These are phyloP conservation scores for Hypoxylon crocopeplum DNA, from an alignment of 495 filamentous ascomycete genomes.

Conservation along the genomic window DNA sequence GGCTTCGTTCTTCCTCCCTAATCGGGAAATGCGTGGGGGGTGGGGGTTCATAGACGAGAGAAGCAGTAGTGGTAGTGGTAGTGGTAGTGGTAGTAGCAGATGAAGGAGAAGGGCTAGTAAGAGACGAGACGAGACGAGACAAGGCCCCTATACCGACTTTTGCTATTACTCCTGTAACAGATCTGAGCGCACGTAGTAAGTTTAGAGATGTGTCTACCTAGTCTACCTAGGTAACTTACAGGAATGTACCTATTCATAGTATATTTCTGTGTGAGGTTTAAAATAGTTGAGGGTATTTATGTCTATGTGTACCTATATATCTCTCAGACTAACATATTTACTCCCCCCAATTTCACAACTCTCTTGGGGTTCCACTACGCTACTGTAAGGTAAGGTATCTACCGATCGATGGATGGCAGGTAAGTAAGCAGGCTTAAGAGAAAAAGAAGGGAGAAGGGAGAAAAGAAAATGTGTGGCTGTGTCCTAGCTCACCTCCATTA, in stretches of 20 bases:
- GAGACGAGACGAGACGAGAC: not conserved
- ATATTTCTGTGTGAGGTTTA: too few relatives aligned
- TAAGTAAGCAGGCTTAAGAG: slow-evolving; percentile 47
- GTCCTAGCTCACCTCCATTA: slow-evolving; percentile 24
- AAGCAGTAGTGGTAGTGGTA: not conserved
- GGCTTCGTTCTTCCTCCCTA: slow-evolving; percentile 29
- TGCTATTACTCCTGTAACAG: too few relatives aligned
- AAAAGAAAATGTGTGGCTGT: slow-evolving; percentile 42
- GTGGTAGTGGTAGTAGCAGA: not conserved
- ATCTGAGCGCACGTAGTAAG: too few relatives aligned
- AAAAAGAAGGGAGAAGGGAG: slow-evolving; percentile 47
- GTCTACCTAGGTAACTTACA: too few relatives aligned
- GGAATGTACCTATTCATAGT: too few relatives aligned
- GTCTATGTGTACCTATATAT: too few relatives aligned
- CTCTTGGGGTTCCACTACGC: too few relatives aligned
- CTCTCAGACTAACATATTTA: too few relatives aligned
- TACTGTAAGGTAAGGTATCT: slow-evolving; percentile 29
- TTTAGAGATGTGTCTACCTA: too few relatives aligned
- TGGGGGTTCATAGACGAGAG: slow-evolving; percentile 10
- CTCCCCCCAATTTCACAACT: too few relatives aligned
- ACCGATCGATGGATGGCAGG: slow-evolving; percentile 26
- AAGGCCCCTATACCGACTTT: too few relatives aligned
- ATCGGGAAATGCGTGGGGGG: slow-evolving; percentile 34
- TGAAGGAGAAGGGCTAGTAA: not conserved
- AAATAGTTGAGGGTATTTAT: too few relatives aligned